Evolutionary conservation across 495 filamentous ascomycete species (phyloP).

Genomic region (Apiosordaria backusii): DNA sequence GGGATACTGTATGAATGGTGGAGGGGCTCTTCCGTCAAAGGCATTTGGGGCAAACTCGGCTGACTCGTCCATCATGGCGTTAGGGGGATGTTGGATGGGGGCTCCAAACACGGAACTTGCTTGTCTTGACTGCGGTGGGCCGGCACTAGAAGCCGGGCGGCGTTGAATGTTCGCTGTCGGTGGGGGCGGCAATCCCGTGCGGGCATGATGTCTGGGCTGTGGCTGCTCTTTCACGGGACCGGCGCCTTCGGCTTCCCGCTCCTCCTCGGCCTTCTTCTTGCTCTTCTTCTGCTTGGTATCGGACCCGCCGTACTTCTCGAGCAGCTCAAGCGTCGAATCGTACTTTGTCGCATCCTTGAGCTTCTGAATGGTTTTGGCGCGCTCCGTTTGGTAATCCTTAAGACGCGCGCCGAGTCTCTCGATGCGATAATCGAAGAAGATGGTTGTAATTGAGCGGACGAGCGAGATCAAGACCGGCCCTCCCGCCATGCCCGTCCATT

Average conservation of each 20-base stretch:
- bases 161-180: constrained; percentile 82
- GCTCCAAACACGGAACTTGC: constrained; percentile 12
- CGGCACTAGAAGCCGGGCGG: constrained; percentile 15
- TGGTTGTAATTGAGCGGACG: constrained; percentile 55
- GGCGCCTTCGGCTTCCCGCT: constrained; percentile 19
- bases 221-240: constrained; percentile 20
- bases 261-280: constrained; percentile 33
- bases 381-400: constrained; percentile 69
- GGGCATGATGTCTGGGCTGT: constrained; percentile 20
- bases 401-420: constrained; percentile 61
- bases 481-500: constrained; percentile 73
- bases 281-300: constrained; percentile 45
- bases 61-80: constrained; percentile 26
- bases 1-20: constrained; percentile 39
- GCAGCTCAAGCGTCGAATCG: constrained; percentile 85
- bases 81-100: constrained; percentile 20
- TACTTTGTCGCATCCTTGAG: constrained; percentile 93
- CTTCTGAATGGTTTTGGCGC: constrained; percentile 83
- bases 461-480: constrained; percentile 78
- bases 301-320: constrained; percentile 86
- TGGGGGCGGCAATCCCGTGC: constrained; percentile 64
- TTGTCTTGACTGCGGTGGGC: constrained; percentile 10
- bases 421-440: constrained; percentile 81
- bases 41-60: constrained; percentile 60
- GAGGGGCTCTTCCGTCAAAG: constrained; percentile 43